phyloP scores from a whole-genome alignment of 176 grass and related monocot genomes.

The Guadua angustifolia region DNA sequence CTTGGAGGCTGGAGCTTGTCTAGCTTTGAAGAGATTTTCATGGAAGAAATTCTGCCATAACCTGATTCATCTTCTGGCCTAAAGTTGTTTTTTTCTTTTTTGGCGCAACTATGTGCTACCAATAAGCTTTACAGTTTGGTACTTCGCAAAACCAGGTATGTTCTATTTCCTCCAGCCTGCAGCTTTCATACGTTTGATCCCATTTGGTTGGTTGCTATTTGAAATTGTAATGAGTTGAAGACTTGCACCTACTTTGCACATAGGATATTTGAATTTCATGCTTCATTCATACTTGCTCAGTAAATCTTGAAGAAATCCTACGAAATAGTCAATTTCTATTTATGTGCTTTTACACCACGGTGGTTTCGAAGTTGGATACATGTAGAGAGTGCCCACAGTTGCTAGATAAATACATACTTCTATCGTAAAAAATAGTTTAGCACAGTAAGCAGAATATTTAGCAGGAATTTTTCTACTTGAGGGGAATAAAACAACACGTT shows the following conservation, averaged over 20 bases:
- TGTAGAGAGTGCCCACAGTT: neutral
- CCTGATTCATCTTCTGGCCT: constrained; percentile 1
- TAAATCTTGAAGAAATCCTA: constrained; percentile 23
- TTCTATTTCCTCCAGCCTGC: constrained; percentile 24
- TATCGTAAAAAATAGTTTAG: neutral
- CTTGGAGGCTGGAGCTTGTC: neutral
- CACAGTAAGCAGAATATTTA: constrained; percentile 4
- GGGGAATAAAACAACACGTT: neutral
- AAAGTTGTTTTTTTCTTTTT: neutral
- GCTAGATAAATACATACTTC: constrained; percentile 16
- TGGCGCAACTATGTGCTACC: neutral
- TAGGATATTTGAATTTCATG: constrained; percentile 20
- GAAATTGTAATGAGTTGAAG: neutral
- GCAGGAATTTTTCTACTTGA: neutral
- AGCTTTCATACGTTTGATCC: constrained; percentile 38
- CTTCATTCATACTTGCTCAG: neutral
- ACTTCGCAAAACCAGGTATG: constrained; percentile 26
- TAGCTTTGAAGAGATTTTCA: constrained; percentile 22
- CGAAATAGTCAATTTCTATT: neutral
- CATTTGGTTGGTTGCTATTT: neutral
- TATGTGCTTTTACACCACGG: neutral
- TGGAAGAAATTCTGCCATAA: constrained; percentile 4
- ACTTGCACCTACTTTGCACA: constrained; percentile 5
- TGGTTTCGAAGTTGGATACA: neutral
- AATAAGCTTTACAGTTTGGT: constrained; percentile 14